Evolutionary conservation across 805 yeast genomes (phyloP), one percentile per base, ranked within the genome.

Genomic region (Saturnispora gosingensis): DNA sequence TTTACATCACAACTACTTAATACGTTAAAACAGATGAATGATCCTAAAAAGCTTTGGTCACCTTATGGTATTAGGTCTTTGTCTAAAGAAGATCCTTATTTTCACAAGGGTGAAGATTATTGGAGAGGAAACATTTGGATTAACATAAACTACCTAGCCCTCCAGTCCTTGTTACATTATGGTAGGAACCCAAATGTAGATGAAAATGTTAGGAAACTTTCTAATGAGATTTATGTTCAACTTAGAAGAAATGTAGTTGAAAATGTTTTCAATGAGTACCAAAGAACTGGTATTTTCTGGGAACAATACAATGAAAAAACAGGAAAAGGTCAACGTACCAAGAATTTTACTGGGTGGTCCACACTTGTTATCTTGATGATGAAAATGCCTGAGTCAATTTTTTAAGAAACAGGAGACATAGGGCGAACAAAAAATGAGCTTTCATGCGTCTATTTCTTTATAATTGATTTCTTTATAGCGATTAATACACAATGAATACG

Each of bases 121-220:
- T 93, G 99, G 99, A 78, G 96, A 56, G 93, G 97, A 1, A 88
- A 95, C 18, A 75, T 93, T 27, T 93, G 98, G 98, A 73, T 89
- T 59, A 86, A 89, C 65, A 85, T 93, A 61, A 93, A 93, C 70
- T 91, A 88, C 62, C 70, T 93, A 66, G 72, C 83, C 4, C 71
- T 93, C 43, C 93, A 88, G 49, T 76, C 86, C 4, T 70, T 93
- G 55, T 65, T 71, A 32, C 69, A 80, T 63, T 91, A 90, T 51
- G 71, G 65, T 1, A 55, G 58, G 1, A 50, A 53, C n/a, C 61
- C 74, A 2, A 69, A 65, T 5, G 56, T 58, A 1, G 62, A 63
- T 15, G 58, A 60, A 3, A 60, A 67, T 51, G 66, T 74, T 1
- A 61, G 67, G 18, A 59, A 54, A 5, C 61, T 72, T 46, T 79